Base-by-base conservation (phyloP, 441 rosid species). In the Adansonia gregorii region DNA sequence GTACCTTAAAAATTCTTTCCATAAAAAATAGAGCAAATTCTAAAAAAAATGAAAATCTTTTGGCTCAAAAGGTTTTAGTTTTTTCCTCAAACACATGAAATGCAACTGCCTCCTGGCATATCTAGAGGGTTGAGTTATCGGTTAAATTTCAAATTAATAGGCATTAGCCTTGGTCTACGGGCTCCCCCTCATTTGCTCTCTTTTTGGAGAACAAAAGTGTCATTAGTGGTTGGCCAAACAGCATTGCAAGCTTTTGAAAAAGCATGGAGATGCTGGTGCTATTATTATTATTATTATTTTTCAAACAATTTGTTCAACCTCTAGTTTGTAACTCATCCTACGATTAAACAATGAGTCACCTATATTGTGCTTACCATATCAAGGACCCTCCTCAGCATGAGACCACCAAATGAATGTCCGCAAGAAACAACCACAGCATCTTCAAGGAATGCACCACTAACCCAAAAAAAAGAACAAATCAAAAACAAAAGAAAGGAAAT, bases 391-490 rank as follows among this genome's bases (percentile, higher is more conserved):
- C 89, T 89, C 77, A 95, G 94, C 98, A 91, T 91, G 78, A 89
- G 92, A 66, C 99, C 98, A 74, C 98, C 99, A 83, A 95, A 95
- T 52, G 99, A 95, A 87, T 95, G 99, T 76, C 99, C 99, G 59
- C 99, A 95, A 41, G 99, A 91, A 76, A 92, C 93, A 75, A 91
- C 88, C 88, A 86, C 48, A 12, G 99, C 99, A 88, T 95, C 99
- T 86, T 93, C 98, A 76, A 95, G 99, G 86, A 91, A 95, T 79
- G 92, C 91, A 76, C 99, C 99, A 76, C 99, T 95, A 78, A 27
- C 74, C 82, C 87, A 74, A 60, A 71, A 72, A 55, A 63, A 83
- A 80, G 49, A 73, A 31, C 60, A 27, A 27, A 27, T 1, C 35
- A 27, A 27, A 27, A 27, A 27, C 61, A 72, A 77, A 15, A 24